Evolutionary conservation across 305 asterid species (phyloP).

Genomic region (Rubia tinctorum): DNA sequence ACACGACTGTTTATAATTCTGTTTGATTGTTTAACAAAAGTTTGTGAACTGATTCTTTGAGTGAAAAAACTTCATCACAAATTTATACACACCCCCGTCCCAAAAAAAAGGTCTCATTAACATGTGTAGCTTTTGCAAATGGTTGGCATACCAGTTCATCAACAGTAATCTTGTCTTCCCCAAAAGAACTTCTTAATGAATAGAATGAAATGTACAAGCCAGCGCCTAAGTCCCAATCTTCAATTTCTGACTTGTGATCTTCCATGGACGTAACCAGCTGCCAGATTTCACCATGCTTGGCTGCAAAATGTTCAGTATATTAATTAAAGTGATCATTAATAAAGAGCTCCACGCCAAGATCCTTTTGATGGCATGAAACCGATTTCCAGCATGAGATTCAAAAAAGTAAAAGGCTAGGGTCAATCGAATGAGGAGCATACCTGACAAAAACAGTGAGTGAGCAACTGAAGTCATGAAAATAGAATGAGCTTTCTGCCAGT

Average conservation of each 20-base stretch:
- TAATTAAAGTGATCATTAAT: not conserved
- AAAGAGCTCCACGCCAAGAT: not conserved
- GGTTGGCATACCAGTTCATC: slow-evolving; percentile 53
- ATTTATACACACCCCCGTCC: too few relatives aligned
- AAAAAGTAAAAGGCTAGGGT: not conserved
- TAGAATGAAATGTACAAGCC: slow-evolving; percentile 50
- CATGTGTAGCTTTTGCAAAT: slow-evolving; percentile 11
- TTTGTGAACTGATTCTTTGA: not conserved
- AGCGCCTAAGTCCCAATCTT: slow-evolving; percentile 5
- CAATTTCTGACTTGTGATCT: slow-evolving; percentile 1
- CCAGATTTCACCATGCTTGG: slow-evolving; percentile 77
- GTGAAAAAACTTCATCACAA: not conserved
- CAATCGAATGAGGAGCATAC: slow-evolving; percentile 26
- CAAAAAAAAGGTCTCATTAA: not conserved
- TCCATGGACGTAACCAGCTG: slow-evolving; percentile 73
- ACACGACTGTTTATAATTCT: not conserved
- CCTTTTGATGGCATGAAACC: not conserved
- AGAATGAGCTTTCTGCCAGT: slow-evolving; percentile 92
- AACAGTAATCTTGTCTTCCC: slow-evolving; percentile 56
- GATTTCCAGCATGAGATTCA: not conserved
- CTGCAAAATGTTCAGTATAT: slow-evolving; percentile 32
- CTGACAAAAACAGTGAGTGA: slow-evolving; percentile 86
- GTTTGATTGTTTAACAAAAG: not conserved
- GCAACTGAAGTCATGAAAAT: slow-evolving; percentile 77
- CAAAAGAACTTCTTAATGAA: slow-evolving; percentile 50